Conservation (phyloP, 1,284 basidiomycete species). For the Austroboletus niveus region DNA sequence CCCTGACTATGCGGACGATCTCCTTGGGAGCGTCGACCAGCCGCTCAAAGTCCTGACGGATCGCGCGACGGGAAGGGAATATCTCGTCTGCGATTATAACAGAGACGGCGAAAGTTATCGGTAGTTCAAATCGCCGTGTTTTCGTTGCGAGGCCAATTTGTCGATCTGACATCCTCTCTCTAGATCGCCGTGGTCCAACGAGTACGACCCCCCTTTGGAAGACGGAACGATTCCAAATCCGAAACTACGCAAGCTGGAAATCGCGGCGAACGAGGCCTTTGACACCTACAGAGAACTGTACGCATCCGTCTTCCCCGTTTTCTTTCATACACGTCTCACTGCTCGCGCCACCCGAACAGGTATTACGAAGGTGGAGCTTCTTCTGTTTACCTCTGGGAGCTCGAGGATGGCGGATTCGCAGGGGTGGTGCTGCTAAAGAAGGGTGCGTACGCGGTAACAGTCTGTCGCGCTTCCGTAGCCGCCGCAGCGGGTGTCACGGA, state of each 20-base stretch:
- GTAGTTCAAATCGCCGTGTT: constrained; percentile 37
- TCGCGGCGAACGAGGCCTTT: constrained; percentile 93
- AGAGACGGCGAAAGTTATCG: constrained; percentile 94
- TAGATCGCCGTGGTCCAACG: constrained; percentile 97
- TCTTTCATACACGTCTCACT: constrained; percentile 5
- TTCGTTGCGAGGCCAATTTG: too few relatives aligned
- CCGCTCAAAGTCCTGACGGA: constrained; percentile 85
- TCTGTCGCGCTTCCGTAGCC: neutral
- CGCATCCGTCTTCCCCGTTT: constrained; percentile 16
- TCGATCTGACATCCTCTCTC: neutral
- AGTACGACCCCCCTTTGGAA: constrained; percentile 85
- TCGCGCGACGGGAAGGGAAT: constrained; percentile 79
- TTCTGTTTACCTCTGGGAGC: constrained; percentile 98
- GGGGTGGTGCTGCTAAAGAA: constrained; percentile 98
- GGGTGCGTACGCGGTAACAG: constrained; percentile 50
- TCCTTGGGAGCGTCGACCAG: constrained; percentile 94
- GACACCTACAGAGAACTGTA: constrained; percentile 97
- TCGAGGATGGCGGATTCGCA: constrained; percentile 94
- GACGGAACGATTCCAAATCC: constrained; percentile 85
- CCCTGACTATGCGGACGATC: constrained; percentile 95
- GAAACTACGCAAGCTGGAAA: constrained; percentile 88
- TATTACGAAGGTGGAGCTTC: constrained; percentile 97
- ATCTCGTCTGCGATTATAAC: constrained; percentile 97
- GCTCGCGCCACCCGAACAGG: constrained; percentile 39
- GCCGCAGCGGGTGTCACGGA: constrained; percentile 1